Evolutionary conservation across 2,329 filamentous ascomycete genomes (phyloP), one percentile per base, ranked within the genome.

Genomic region (Chaetomium sp.): DNA sequence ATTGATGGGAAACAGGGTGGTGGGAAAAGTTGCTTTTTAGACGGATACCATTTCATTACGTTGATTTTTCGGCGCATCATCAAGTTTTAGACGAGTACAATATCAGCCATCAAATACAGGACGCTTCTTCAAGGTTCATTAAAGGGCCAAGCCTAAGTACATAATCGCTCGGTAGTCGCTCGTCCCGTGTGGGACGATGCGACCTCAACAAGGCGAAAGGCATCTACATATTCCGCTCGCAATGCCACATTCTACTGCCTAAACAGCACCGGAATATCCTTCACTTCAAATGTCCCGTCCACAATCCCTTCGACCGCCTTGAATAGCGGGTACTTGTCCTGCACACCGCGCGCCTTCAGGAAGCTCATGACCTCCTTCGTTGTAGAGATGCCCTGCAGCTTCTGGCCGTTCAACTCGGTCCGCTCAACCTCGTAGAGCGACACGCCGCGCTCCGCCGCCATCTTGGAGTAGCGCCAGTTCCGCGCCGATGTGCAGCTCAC

Each of bases 381-480:
- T 3, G 95, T 99, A 71, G 89, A 89, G 0, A 93, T 98, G 45
- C 95, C 95, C 80, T 99, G 95, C 65, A 99, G 82, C 81, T 96
- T 97, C 83, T 99, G 95, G 16, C 95, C 95, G 75, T 99, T 98
- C 67, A 99, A 84, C 76, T 97, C 93, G 65, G 88, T 85, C 74
- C 86, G 85, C 82, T 99, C 95, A 51, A 99, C 89, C 77, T 98
- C 92, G 70, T 90, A 87, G 47, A 99, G 92, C 9, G 86, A 84
- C 70, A 94, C 83, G 33, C 90, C 89, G 74, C 90, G 87, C 80
- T 93, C 86, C 35, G 97, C 87, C 29, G 91, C 89, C 82, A 93
- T 88, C 83, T 90, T 96, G 57, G 95, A 94, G 77, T 94, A 98
- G 64, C 91, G 88, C 82, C 95, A 96, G 80, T 99, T 99, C 67